These are phyloP conservation scores for Amylostereum areolatum DNA, from an alignment of 1,284 basidiomycete genomes.

Conservation along the genomic window DNA sequence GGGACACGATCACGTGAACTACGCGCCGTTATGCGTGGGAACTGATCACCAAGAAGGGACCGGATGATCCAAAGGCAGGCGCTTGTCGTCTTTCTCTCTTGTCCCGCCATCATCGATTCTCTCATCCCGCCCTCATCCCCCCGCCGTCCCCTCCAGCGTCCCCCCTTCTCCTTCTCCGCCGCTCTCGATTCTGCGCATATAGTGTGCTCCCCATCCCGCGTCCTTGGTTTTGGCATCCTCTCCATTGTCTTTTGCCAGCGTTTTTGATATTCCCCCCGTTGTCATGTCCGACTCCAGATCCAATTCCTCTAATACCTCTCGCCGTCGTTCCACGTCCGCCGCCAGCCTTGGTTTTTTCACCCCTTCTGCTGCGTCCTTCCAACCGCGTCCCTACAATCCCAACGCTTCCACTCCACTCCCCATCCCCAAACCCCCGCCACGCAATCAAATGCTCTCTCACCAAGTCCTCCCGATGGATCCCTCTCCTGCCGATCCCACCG, in stretches of 20 bases:
- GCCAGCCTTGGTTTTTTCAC: conserved; percentile 50
- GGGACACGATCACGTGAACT: conserved; percentile 17
- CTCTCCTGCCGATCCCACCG: conserved; percentile 48
- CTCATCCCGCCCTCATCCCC: too few species aligned
- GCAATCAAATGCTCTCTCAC: conserved; percentile 36
- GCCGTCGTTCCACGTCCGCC: conserved; percentile 43
- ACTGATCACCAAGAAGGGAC: conserved; percentile 35
- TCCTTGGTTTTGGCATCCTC: conserved; percentile 1
- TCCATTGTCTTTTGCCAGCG: conserved; percentile 11
- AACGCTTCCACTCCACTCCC: conserved; percentile 18
- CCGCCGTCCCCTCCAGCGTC: conserved; percentile 3
- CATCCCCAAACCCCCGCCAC: conserved; percentile 20
- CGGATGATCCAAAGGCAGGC: too few species aligned
- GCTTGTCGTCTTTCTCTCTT: too few species aligned
- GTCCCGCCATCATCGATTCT: conserved; percentile 8
- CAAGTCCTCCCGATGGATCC: conserved; percentile 61
- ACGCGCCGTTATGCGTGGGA: conserved; percentile 11
- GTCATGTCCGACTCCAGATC: conserved; percentile 11
- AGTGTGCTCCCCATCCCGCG: conserved; percentile 2
- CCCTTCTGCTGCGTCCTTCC: conserved; percentile 51
- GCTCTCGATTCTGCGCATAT: conserved; percentile 5
- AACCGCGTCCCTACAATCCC: conserved; percentile 52
- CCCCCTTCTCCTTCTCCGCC: conserved; percentile 5
- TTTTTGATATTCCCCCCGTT: conserved; percentile 1
- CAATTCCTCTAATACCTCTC: conserved; percentile 28